Evolutionary conservation across 345 rosid species (phyloP).

Genomic region (Citrus glauca): DNA sequence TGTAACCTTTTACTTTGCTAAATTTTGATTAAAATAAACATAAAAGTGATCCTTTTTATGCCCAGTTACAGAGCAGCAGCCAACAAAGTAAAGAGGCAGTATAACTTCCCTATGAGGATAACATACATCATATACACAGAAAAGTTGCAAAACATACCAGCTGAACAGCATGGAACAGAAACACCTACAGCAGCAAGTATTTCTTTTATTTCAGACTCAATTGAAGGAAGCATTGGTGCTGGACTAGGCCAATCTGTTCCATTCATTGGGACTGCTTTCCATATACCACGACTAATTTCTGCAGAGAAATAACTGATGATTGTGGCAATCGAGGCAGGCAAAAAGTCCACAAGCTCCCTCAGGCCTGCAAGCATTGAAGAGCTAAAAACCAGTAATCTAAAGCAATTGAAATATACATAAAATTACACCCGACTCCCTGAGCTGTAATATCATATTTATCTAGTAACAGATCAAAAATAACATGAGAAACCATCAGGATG

Average conservation of each 20-base stretch:
- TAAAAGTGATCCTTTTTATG: neutral
- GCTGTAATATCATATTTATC: neutral
- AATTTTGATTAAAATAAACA: neutral
- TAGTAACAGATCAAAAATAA: neutral
- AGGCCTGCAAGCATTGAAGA: conserved; percentile 41
- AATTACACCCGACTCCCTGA: neutral
- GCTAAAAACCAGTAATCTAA: neutral
- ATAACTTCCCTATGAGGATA: neutral
- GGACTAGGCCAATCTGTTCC: conserved; percentile 85
- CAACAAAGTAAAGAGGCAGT: neutral
- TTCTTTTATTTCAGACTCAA: conserved; percentile 54
- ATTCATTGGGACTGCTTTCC: conserved; percentile 70
- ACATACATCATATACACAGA: neutral
- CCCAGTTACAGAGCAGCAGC: neutral
- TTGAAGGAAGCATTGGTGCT: conserved; percentile 33
- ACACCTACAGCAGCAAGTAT: conserved; percentile 55
- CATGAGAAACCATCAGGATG: neutral
- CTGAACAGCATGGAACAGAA: conserved; percentile 32
- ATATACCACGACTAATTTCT: conserved; percentile 57
- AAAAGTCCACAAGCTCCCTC: conserved; percentile 59
- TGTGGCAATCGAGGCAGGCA: conserved; percentile 57
- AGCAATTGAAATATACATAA: neutral
- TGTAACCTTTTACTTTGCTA: neutral
- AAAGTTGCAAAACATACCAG: conserved; percentile 31
- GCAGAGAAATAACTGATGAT: conserved; percentile 60